Percentiles rank a stretch among this genome's conserved stretches.
Conservation (phyloP, 2,329 filamentous ascomycete species). For the Eutypa lata region DNA sequence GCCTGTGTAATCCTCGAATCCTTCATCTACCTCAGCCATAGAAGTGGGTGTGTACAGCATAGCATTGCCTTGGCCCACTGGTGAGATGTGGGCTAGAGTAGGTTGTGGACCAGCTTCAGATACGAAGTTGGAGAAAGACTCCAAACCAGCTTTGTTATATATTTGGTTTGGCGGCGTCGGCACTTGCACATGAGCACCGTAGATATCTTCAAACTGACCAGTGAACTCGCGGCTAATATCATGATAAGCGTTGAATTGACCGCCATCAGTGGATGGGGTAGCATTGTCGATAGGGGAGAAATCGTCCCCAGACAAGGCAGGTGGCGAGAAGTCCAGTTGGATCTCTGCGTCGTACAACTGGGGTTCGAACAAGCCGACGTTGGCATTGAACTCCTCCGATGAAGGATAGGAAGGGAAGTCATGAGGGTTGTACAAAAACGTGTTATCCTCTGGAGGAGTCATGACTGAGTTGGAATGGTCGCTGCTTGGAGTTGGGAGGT, state of each 20-base stretch:
- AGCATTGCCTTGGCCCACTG: slow-evolving; percentile 63
- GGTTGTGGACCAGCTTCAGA: slow-evolving; percentile 38
- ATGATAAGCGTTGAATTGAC: slow-evolving; percentile 56
- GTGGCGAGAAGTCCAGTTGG: slow-evolving; percentile 34
- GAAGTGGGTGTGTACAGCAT: slow-evolving; percentile 69
- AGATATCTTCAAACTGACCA: slow-evolving; percentile 60
- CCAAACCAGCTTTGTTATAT: slow-evolving; percentile 42
- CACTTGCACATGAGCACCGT: slow-evolving; percentile 55
- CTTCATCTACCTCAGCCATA: slow-evolving; percentile 61
- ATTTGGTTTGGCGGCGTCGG: slow-evolving; percentile 45
- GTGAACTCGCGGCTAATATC: slow-evolving; percentile 59
- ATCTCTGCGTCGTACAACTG: slow-evolving; percentile 38
- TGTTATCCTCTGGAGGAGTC: slow-evolving; percentile 54
- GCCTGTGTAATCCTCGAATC: slow-evolving; percentile 54
- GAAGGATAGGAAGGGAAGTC: slow-evolving; percentile 50
- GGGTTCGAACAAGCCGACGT: slow-evolving; percentile 31
- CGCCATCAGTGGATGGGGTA: slow-evolving; percentile 43
- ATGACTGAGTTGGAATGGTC: slow-evolving; percentile 51
- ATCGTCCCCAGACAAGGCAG: slow-evolving; percentile 41
- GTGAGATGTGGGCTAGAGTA: slow-evolving; percentile 59
- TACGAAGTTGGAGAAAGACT: slow-evolving; percentile 38
- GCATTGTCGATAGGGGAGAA: slow-evolving; percentile 49
- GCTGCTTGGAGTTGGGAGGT: slow-evolving; percentile 61
- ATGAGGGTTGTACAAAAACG: slow-evolving; percentile 32
- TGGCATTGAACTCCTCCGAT: slow-evolving; percentile 43